Evolutionary conservation across 768 basidiomycete genomes (phyloP).

Genomic region (Tephrocybe sp.): DNA sequence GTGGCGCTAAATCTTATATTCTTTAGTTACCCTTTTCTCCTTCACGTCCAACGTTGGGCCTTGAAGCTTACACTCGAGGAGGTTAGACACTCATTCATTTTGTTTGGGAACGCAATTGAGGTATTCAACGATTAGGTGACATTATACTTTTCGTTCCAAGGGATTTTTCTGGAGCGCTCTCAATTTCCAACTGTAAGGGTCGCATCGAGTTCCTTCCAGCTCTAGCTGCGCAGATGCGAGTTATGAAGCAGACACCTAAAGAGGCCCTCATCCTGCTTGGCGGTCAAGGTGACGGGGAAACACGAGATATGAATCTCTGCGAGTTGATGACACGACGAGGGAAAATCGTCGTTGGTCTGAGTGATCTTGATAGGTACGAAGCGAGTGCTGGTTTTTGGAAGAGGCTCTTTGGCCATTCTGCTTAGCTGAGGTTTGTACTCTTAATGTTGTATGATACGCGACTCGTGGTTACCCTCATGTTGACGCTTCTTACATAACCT

Average conservation of each 20-base stretch:
- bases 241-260: slow-evolving; percentile 25
- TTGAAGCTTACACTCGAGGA: slow-evolving; percentile 31
- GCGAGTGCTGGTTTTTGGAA: slow-evolving; percentile 36
- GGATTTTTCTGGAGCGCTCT: slow-evolving; percentile 27
- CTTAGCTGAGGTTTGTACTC: background rate
- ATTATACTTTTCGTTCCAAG: slow-evolving; percentile 25
- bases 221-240: slow-evolving; percentile 21
- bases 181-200: slow-evolving; percentile 22
- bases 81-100: slow-evolving; percentile 20
- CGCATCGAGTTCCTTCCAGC: slow-evolving; percentile 26
- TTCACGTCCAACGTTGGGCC: slow-evolving; percentile 33
- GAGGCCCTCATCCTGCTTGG: slow-evolving; percentile 39
- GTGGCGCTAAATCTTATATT: background rate
- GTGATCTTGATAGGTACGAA: slow-evolving; percentile 35
- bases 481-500: background rate
- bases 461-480: background rate
- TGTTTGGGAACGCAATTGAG: background rate
- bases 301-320: slow-evolving; percentile 34
- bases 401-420: slow-evolving; percentile 20
- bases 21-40: slow-evolving; percentile 29
- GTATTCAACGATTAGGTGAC: slow-evolving; percentile 16
- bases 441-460: background rate
- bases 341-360: slow-evolving; percentile 40
- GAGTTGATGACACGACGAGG: slow-evolving; percentile 34
- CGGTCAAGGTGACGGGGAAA: slow-evolving; percentile 15